Percentiles rank a stretch among this genome's conserved stretches.
Evolutionary conservation across 352 stramenopile species (phyloP).

Genomic region (Phytophthora pinifolia): DNA sequence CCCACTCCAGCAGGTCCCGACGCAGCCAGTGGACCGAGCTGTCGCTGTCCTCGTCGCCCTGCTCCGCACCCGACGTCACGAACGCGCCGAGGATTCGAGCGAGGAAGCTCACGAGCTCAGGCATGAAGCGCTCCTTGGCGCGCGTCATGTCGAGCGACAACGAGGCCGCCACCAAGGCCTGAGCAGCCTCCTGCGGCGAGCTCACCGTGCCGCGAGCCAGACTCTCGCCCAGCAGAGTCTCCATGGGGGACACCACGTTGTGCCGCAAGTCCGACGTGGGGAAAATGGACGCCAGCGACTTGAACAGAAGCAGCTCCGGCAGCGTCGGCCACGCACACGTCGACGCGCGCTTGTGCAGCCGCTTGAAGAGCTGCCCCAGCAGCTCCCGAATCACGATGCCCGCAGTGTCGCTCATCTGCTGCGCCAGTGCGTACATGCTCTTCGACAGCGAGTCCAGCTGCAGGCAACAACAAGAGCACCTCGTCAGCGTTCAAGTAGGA

Average conservation of each 20-base stretch:
- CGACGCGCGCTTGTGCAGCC: slow-evolving; percentile 59
- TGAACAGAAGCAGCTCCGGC: slow-evolving; percentile 90
- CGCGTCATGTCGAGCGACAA: slow-evolving; percentile 71
- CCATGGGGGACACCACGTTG: slow-evolving; percentile 91
- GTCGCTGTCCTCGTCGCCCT: slow-evolving; percentile 17
- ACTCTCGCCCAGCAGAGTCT: slow-evolving; percentile 91
- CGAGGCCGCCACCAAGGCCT: slow-evolving; percentile 78
- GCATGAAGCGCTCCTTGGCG: slow-evolving; percentile 90
- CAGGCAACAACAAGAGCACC: slow-evolving; percentile 33
- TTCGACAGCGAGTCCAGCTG: slow-evolving; percentile 85
- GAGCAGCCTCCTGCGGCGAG: slow-evolving; percentile 73
- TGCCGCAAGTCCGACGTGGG: slow-evolving; percentile 94
- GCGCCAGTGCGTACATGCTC: slow-evolving; percentile 87
- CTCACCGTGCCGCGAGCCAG: slow-evolving; percentile 77
- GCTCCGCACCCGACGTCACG: slow-evolving; percentile 22
- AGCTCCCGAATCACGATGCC: slow-evolving; percentile 88
- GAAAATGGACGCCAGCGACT: slow-evolving; percentile 90
- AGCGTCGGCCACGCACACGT: slow-evolving; percentile 86
- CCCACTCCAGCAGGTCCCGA: slow-evolving; percentile 48
- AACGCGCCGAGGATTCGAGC: slow-evolving; percentile 58
- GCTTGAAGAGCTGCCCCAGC: slow-evolving; percentile 90
- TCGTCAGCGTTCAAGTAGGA: not conserved
- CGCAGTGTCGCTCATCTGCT: slow-evolving; percentile 90
- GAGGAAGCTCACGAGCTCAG: slow-evolving; percentile 76
- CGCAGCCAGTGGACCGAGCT: slow-evolving; percentile 46